These are phyloP conservation scores for Acacia confusa DNA, from an alignment of 306 rosid genomes.

Conservation along the genomic window DNA sequence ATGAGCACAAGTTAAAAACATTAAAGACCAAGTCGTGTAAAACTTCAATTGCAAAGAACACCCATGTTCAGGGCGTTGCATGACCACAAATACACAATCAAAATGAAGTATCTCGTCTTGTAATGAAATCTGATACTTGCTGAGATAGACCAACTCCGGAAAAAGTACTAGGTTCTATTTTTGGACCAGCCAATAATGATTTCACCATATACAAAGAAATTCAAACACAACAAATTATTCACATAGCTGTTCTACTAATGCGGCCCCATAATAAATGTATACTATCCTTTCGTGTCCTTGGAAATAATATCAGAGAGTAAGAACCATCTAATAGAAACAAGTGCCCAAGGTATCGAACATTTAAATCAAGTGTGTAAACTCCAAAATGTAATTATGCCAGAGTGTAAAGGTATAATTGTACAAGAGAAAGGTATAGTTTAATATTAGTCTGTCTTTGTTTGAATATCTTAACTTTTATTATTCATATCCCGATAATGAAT, in stretches of 20 bases:
- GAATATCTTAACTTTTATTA: too few relatives aligned
- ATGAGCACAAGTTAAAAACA: neutral
- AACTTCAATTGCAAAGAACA: conserved; percentile 2
- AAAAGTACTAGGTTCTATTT: neutral
- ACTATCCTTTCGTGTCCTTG: neutral
- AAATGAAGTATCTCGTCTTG: neutral
- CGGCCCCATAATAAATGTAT: neutral
- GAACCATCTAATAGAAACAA: neutral
- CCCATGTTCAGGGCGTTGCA: neutral
- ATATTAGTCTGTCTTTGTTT: too few relatives aligned
- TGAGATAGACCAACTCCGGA: neutral
- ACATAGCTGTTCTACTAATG: neutral
- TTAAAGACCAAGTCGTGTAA: neutral
- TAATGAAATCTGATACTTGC: neutral
- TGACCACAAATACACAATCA: neutral
- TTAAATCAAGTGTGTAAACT: too few relatives aligned
- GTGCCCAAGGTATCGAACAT: neutral
- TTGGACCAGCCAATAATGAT: neutral
- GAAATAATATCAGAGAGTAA: neutral
- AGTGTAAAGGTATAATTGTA: too few relatives aligned
- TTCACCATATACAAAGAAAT: neutral
- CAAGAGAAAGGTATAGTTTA: too few relatives aligned
- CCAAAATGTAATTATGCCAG: too few relatives aligned
- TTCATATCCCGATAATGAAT: too few relatives aligned
- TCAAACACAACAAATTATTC: conserved; percentile 1